A percentile compares a stretch with the other conserved stretches of the same genome.
Evolutionary conservation across 805 yeast genomes (phyloP).

Genomic region (Myxozyma geophila): DNA sequence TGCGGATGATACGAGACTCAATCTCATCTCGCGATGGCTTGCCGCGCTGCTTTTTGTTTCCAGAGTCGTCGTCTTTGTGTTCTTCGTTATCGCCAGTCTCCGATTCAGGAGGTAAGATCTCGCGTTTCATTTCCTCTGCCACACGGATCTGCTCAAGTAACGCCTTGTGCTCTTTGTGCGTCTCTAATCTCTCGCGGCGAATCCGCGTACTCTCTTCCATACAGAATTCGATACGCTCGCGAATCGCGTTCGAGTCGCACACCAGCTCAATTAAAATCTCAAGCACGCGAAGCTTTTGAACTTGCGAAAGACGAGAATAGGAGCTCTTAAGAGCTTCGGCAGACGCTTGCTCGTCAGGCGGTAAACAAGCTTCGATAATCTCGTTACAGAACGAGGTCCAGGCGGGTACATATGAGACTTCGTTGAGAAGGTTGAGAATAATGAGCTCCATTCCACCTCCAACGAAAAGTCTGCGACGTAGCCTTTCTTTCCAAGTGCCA

Average conservation of each 20-base stretch:
- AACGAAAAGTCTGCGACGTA: slow-evolving; percentile 71
- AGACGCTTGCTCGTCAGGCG: slow-evolving; percentile 53
- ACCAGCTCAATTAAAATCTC: slow-evolving; percentile 68
- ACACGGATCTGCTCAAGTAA: slow-evolving; percentile 57
- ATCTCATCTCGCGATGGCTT: slow-evolving; percentile 42
- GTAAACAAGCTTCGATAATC: slow-evolving; percentile 61
- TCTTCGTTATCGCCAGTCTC: slow-evolving; percentile 23
- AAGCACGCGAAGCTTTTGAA: slow-evolving; percentile 60
- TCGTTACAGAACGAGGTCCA: slow-evolving; percentile 56
- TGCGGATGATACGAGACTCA: slow-evolving; percentile 28
- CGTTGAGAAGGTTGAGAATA: slow-evolving; percentile 70
- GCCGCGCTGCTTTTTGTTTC: neutral
- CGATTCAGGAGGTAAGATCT: slow-evolving; percentile 7
- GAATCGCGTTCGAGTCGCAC: slow-evolving; percentile 60
- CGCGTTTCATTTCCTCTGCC: slow-evolving; percentile 46
- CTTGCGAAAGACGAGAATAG: slow-evolving; percentile 60
- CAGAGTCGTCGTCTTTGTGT: neutral
- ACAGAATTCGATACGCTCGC: slow-evolving; percentile 68
- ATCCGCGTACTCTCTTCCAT: slow-evolving; percentile 65
- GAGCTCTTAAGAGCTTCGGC: slow-evolving; percentile 55
- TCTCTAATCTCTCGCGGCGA: slow-evolving; percentile 70
- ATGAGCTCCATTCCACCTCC: slow-evolving; percentile 87
- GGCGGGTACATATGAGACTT: slow-evolving; percentile 60
- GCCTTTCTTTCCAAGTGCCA: slow-evolving; percentile 75
- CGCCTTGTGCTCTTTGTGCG: slow-evolving; percentile 61